A percentile compares a stretch with the other conserved stretches of the same genome.
phyloP scores from a whole-genome alignment of 257 asterid genomes.

The Plantago elongata region DNA sequence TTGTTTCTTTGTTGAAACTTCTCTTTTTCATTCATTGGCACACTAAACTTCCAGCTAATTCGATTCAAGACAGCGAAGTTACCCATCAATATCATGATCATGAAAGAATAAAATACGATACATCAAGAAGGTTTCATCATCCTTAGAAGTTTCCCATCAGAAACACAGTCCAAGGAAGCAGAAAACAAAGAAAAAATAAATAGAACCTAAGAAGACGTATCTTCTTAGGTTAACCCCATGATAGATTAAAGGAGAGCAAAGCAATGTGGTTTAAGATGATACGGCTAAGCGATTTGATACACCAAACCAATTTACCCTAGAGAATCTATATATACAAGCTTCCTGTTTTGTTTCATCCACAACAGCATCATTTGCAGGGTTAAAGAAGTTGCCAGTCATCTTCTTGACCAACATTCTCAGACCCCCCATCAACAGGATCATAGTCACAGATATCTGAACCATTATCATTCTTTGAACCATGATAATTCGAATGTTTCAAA shows the following conservation, averaged over 20 bases:
- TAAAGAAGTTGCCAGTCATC: constrained; percentile 97
- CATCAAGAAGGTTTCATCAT: not conserved
- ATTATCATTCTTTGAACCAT: constrained; percentile 14
- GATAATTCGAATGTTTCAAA: constrained; percentile 22
- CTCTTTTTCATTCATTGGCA: too few relatives aligned
- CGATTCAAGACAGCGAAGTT: too few relatives aligned
- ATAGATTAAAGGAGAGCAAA: too few relatives aligned
- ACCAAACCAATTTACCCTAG: constrained; percentile 9
- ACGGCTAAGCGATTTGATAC: not conserved
- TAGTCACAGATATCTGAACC: constrained; percentile 23
- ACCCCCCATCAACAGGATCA: constrained; percentile 31
- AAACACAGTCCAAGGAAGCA: constrained; percentile 6
- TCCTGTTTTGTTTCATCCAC: not conserved
- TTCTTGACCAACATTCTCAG: constrained; percentile 47
- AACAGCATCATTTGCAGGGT: constrained; percentile 16
- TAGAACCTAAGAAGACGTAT: not conserved
- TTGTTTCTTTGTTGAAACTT: too few relatives aligned
- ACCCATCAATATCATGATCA: too few relatives aligned
- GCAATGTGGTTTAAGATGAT: not conserved
- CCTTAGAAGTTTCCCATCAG: not conserved
- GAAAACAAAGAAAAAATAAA: not conserved
- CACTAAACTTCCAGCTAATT: too few relatives aligned
- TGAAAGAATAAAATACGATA: not conserved
- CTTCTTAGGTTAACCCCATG: too few relatives aligned
- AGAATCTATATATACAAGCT: constrained; percentile 18